Evolutionary conservation across 2,329 filamentous ascomycete genomes (phyloP).

Genomic region (Neonectria neomacrospora): DNA sequence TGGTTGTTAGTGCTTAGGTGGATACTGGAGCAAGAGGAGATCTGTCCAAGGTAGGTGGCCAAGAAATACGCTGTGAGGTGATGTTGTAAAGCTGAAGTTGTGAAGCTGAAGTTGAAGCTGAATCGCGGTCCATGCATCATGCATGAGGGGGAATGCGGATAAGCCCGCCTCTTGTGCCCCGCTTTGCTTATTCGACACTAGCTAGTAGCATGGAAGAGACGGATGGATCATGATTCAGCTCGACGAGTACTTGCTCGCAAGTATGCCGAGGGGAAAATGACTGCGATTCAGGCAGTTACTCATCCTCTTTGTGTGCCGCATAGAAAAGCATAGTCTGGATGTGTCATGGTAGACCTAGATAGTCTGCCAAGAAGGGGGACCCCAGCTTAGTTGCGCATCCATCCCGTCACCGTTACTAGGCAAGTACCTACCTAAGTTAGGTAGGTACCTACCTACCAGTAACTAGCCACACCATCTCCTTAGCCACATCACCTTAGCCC

Average conservation of each 20-base stretch:
- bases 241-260: too few species aligned
- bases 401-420: too few species aligned
- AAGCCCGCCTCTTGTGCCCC: neutral
- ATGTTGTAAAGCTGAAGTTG: neutral
- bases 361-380: neutral
- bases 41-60: neutral
- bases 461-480: neutral
- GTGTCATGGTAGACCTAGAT: too few species aligned
- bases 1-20: neutral
- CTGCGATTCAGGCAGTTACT: neutral
- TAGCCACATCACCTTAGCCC: neutral
- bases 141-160: constrained; percentile 14
- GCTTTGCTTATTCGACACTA: neutral
- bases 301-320: neutral
- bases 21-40: neutral
- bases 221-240: neutral
- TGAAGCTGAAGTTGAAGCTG: neutral
- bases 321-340: too few species aligned
- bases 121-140: constrained; percentile 5
- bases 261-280: neutral
- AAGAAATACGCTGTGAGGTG: neutral
- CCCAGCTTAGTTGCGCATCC: neutral
- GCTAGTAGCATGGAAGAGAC: too few species aligned
- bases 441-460: too few species aligned
- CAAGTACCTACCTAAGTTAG: neutral